Percentiles rank a stretch among this genome's conserved stretches.
These are phyloP conservation scores for Wickerhamiella azyma DNA, from an alignment of 805 yeast species.

Conservation along the genomic window DNA sequence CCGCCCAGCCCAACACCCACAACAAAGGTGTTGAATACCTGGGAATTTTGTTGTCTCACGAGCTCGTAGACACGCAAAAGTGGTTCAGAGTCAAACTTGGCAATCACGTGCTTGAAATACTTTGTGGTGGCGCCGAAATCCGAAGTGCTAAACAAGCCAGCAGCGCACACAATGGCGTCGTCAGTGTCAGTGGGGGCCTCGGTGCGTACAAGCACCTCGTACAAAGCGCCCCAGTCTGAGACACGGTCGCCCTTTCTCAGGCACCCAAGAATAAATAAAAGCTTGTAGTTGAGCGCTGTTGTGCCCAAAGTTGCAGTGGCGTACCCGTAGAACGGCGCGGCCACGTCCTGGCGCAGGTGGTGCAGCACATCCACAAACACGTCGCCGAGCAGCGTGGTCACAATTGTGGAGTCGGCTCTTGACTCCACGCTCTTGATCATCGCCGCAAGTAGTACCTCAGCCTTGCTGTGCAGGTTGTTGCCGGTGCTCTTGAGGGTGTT, in stretches of 20 bases:
- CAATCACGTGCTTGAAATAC: conserved; percentile 9
- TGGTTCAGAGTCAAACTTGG: not conserved
- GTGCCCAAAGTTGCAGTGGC: not conserved
- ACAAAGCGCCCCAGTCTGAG: conserved; percentile 21
- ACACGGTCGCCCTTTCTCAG: conserved; percentile 29
- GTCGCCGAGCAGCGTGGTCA: conserved; percentile 10
- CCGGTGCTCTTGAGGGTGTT: conserved; percentile 65
- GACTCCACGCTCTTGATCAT: conserved; percentile 12
- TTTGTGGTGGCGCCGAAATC: conserved; percentile 15
- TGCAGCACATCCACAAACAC: conserved; percentile 23
- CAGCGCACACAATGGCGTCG: conserved; percentile 13
- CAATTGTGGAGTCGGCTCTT: not conserved
- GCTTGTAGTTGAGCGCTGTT: conserved; percentile 7
- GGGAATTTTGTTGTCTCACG: conserved; percentile 8
- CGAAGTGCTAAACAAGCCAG: conserved; percentile 12
- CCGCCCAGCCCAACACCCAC: conserved; percentile 6
- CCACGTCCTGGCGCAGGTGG: conserved; percentile 22
- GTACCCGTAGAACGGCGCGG: conserved; percentile 19
- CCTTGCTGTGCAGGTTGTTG: conserved; percentile 62
- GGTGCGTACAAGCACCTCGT: not conserved
- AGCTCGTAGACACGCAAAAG: conserved; percentile 18
- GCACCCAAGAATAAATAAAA: conserved; percentile 23
- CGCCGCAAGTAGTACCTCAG: conserved; percentile 33
- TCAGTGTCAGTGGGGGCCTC: not conserved
- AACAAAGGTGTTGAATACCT: conserved; percentile 13